Evolutionary conservation across 2,329 filamentous ascomycete genomes (phyloP).

Genomic region (Myotisia sp.): DNA sequence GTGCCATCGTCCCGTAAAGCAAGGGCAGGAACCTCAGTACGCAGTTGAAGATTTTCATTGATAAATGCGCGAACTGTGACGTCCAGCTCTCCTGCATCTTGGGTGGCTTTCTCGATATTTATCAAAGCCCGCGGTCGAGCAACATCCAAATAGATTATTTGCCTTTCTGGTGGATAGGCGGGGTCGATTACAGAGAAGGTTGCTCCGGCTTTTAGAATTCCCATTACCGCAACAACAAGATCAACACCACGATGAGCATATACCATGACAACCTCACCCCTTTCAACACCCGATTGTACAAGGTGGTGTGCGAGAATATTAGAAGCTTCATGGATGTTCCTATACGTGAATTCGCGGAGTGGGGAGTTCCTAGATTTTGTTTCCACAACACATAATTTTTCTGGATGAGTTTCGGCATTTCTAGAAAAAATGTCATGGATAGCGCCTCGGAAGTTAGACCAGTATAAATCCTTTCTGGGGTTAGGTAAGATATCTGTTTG

Average conservation of each 20-base stretch:
- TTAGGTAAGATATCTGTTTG: slow-evolving; percentile 21
- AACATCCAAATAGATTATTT: slow-evolving; percentile 72
- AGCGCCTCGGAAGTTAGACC: slow-evolving; percentile 31
- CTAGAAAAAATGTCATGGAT: slow-evolving; percentile 14
- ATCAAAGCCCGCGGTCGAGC: slow-evolving; percentile 59
- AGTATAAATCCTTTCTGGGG: slow-evolving; percentile 31
- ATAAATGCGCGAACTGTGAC: slow-evolving; percentile 53
- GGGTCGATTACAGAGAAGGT: slow-evolving; percentile 58
- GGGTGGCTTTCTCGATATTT: slow-evolving; percentile 55
- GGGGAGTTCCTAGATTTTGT: slow-evolving; percentile 40
- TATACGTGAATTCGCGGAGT: slow-evolving; percentile 62
- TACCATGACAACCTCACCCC: slow-evolving; percentile 86
- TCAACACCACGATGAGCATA: slow-evolving; percentile 74
- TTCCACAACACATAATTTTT: slow-evolving; percentile 54
- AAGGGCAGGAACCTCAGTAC: slow-evolving; percentile 60
- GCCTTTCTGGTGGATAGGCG: slow-evolving; percentile 63
- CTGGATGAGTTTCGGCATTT: slow-evolving; percentile 50
- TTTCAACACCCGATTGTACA: slow-evolving; percentile 53
- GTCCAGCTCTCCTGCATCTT: slow-evolving; percentile 51
- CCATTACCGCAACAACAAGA: slow-evolving; percentile 67
- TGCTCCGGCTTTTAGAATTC: slow-evolving; percentile 47
- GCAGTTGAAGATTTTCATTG: slow-evolving; percentile 54
- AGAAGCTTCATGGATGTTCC: slow-evolving; percentile 71
- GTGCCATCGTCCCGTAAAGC: slow-evolving; percentile 56
- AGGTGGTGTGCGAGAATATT: slow-evolving; percentile 71